Percentiles rank a stretch among this genome's conserved stretches.
These are phyloP conservation scores for Ceratopteris richardii DNA, from an alignment of 75 land plant species.

Conservation along the genomic window DNA sequence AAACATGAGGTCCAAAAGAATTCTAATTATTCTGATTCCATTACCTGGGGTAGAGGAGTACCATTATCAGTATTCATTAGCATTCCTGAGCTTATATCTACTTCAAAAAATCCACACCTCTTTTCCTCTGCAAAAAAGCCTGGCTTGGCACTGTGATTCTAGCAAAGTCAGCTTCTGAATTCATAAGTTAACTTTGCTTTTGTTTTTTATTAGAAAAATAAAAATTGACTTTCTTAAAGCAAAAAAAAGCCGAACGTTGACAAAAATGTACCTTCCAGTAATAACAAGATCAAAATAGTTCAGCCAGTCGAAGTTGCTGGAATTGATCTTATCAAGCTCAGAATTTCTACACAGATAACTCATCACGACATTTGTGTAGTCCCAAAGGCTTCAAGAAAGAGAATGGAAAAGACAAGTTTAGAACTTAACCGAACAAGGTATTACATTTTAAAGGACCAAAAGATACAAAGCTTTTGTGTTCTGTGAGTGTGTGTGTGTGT, in stretches of 20 bases:
- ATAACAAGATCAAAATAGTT: conserved; percentile 17
- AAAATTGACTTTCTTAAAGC: too few relatives aligned
- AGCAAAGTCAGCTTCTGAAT: too few relatives aligned
- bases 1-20: not conserved
- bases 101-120: conserved; percentile 81
- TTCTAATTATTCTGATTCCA: not conserved
- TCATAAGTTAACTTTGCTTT: too few relatives aligned
- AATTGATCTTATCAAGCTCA: conserved; percentile 3
- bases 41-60: conserved; percentile 91
- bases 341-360: conserved; percentile 15
- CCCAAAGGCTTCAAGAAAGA: conserved; percentile 15
- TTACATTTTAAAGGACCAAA: too few relatives aligned
- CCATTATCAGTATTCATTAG: conserved; percentile 97
- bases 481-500: too few relatives aligned
- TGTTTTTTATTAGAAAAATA: too few relatives aligned
- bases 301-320: conserved; percentile 17
- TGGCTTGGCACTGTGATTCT: conserved; percentile 72
- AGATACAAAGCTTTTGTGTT: too few relatives aligned
- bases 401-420: not conserved
- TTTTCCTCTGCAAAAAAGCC: conserved; percentile 86
- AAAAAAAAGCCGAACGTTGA: too few relatives aligned
- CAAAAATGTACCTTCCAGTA: conserved; percentile 13
- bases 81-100: conserved; percentile 86
- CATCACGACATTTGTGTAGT: conserved; percentile 28
- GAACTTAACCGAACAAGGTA: not conserved